Conservation (phyloP, 805 yeast species). For the Lipomyces sp. region DNA sequence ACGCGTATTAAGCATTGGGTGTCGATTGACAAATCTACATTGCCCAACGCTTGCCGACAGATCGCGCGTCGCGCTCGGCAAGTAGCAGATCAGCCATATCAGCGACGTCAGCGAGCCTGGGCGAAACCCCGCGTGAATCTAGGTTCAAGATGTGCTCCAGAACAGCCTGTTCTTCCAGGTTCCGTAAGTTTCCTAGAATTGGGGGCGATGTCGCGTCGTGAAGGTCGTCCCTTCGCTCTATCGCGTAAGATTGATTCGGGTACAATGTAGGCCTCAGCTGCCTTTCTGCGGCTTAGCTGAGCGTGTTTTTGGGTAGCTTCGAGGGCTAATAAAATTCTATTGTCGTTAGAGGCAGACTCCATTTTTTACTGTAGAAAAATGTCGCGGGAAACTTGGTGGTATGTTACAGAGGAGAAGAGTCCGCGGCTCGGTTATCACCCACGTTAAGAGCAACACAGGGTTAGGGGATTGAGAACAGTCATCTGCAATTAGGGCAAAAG, state of each 20-base stretch:
- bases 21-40: constrained; percentile 1
- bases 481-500: no score
- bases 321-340: neutral
- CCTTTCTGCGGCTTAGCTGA: neutral
- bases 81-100: constrained; percentile 8
- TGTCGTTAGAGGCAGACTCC: neutral
- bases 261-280: neutral
- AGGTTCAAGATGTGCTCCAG: constrained; percentile 6
- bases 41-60: constrained; percentile 9
- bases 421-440: neutral
- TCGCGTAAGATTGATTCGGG: neutral
- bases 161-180: neutral
- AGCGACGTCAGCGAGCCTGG: neutral
- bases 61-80: neutral
- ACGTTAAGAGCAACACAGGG: no score
- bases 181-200: neutral
- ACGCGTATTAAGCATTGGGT: constrained; percentile 3
- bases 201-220: neutral
- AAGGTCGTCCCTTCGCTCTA: neutral
- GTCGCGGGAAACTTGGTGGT: neutral
- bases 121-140: constrained; percentile 8
- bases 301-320: neutral
- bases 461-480: no score
- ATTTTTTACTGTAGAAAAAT: neutral
- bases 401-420: neutral